A percentile compares a stretch with the other conserved stretches of the same genome.
Conservation (phyloP, 495 filamentous ascomycete species). For the Cercophora newfieldiana region DNA sequence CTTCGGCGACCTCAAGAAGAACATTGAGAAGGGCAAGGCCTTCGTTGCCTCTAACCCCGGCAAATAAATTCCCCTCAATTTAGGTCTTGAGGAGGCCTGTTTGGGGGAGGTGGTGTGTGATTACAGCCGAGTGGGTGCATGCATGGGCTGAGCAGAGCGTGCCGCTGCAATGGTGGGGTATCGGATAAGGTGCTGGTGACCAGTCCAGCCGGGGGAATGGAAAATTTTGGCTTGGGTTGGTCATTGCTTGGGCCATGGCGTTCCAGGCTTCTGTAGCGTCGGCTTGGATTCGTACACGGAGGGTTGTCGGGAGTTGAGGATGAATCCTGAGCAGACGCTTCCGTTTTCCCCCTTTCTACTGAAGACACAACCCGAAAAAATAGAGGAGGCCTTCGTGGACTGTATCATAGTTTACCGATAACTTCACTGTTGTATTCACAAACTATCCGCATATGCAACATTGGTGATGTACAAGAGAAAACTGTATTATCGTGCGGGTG, state of each 20-base stretch:
- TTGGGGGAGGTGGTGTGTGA: neutral
- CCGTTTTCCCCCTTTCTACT: neutral
- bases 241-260: slow-evolving; percentile 7
- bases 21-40: slow-evolving; percentile 57
- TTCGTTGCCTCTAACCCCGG: slow-evolving; percentile 56
- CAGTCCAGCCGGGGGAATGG: slow-evolving; percentile 12
- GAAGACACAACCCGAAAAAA: neutral
- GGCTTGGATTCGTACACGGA: slow-evolving; percentile 1
- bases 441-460: neutral
- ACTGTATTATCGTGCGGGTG: neutral
- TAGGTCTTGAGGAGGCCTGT: neutral
- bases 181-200: neutral
- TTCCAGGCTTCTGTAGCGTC: slow-evolving; percentile 11
- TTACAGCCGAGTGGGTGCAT: neutral
- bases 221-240: slow-evolving; percentile 3
- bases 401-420: slow-evolving; percentile 22
- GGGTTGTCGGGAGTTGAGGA: neutral
- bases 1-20: slow-evolving; percentile 84
- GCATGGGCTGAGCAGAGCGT: neutral
- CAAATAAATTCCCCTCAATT: slow-evolving; percentile 43
- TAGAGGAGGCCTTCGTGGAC: slow-evolving; percentile 11
- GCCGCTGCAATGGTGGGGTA: neutral
- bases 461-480: neutral
- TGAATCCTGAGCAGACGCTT: neutral
- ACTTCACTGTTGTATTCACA: slow-evolving; percentile 15